Conservation (phyloP, 1,139 yeast species). For the Lizanozyma gosingica region DNA sequence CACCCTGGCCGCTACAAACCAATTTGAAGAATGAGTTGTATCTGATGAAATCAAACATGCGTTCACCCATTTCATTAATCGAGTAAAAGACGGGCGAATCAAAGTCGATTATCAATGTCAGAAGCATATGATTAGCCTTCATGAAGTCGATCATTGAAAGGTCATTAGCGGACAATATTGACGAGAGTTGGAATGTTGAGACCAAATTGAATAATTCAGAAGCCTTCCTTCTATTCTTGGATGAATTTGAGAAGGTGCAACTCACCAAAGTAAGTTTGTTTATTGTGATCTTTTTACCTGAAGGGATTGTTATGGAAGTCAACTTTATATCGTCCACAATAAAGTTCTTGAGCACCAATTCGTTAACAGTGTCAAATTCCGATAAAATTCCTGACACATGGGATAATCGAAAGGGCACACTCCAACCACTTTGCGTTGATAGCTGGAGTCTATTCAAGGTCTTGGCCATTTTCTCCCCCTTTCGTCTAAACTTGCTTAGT, state of each 20-base stretch:
- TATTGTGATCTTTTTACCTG: constrained; percentile 9
- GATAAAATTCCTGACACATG: constrained; percentile 18
- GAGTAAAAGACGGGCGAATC: constrained; percentile 25
- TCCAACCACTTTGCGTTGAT: constrained; percentile 36
- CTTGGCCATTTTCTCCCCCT: constrained; percentile 13
- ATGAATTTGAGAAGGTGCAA: constrained; percentile 17
- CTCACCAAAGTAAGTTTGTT: constrained; percentile 15
- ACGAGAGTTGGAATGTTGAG: constrained; percentile 14
- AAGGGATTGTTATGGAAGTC: constrained; percentile 2
- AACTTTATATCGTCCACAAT: constrained; percentile 22
- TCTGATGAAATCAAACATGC: constrained; percentile 23
- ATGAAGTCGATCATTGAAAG: constrained; percentile 32
- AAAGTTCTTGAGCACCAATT: constrained; percentile 26
- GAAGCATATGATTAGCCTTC: constrained; percentile 13
- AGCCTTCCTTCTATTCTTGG: constrained; percentile 3
- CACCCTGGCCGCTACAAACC: constrained; percentile 32
- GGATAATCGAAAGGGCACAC: constrained; percentile 24
- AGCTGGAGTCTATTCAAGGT: constrained; percentile 17
- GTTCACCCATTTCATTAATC: constrained; percentile 4
- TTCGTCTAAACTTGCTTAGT: constrained; percentile 7
- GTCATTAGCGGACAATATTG: constrained; percentile 20
- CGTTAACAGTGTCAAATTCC: constrained; percentile 19
- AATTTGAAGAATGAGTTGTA: constrained; percentile 35
- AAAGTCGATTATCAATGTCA: constrained; percentile 24
- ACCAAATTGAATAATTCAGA: constrained; percentile 17